Conservation (phyloP, 176 grass and related monocot species). For the Phoenix roebelenii region DNA sequence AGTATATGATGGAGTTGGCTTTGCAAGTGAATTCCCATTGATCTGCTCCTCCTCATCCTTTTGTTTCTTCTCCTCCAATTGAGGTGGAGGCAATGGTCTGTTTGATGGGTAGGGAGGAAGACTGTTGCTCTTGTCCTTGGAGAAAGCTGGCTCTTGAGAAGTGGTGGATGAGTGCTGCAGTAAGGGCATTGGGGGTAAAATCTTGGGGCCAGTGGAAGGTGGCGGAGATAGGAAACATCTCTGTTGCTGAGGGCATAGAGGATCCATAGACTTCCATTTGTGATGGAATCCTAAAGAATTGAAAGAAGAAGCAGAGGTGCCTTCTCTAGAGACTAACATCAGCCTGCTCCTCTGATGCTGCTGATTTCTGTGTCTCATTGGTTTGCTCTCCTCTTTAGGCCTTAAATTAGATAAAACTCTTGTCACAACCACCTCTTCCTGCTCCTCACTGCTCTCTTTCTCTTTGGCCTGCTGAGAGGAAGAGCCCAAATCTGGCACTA, state of each 20-base stretch:
- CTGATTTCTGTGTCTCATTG: conserved; percentile 4
- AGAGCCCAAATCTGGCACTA: conserved; percentile 49
- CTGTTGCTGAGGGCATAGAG: neutral
- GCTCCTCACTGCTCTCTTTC: conserved; percentile 35
- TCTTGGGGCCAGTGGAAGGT: conserved; percentile 21
- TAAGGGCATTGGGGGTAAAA: conserved; percentile 40
- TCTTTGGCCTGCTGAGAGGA: conserved; percentile 13
- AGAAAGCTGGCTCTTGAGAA: too few relatives aligned
- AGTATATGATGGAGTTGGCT: too few relatives aligned
- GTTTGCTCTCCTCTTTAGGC: conserved; percentile 21
- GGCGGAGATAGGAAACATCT: neutral
- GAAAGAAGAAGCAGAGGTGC: conserved; percentile 9
- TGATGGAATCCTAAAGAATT: conserved; percentile 33
- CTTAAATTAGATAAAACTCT: conserved; percentile 46
- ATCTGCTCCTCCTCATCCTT: too few relatives aligned
- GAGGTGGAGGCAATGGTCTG: too few relatives aligned
- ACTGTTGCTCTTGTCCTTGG: too few relatives aligned
- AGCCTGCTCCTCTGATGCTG: too few relatives aligned
- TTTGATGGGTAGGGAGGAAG: too few relatives aligned
- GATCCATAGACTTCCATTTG: conserved; percentile 28
- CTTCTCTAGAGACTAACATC: too few relatives aligned
- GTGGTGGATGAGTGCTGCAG: conserved; percentile 18
- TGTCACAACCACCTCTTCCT: conserved; percentile 58
- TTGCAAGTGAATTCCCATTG: too few relatives aligned
- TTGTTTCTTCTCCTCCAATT: too few relatives aligned